Base-by-base conservation (phyloP, 805 yeast genomes). In the Yarrowia sp. region DNA sequence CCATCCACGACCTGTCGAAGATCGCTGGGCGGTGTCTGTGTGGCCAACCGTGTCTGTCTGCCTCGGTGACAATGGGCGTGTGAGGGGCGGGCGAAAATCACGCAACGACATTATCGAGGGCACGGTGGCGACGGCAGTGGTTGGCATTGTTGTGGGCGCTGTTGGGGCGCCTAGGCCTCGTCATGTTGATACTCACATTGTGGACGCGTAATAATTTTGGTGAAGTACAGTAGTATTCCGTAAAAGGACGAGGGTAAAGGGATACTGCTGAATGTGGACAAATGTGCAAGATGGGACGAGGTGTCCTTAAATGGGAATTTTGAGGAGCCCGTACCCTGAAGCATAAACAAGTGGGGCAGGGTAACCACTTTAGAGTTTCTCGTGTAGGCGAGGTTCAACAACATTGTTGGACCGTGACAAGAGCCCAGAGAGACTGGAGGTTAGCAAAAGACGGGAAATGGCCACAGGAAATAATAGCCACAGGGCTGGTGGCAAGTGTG, bases 181-280 rank as follows among this genome's bases (percentile, higher is more conserved):
- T 48, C 41, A 22, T 33, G 58, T 51, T 38, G 46, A 26, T 54
- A 54, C 61, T 54, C 61, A 54, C 61, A 54, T 54, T 51, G 58
- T 33, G 58, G 61, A 38, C 61, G 61, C 61, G 61, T 54, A 51
- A 51, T 51, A 51, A 51, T 51, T 51, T 51, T 51, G 40, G 58
- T 51, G 58, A 51, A 51, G 58, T 54, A 36, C 61, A 36, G 61
- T 54, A 54, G 46, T 54, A 38, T 54, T 54, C 61, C 61, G 46
- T 54, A 54, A 54, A 54, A 54, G 61, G 61, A 54, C 46, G 61
- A 54, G 61, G 61, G 61, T 38, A 38, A 54, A 54, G 61, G 61
- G 61, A 54, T 36, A 54, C 61, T 54, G 61, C 61, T 54, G 61
- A 54, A 54, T 54, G 61, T 54, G 61, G 61, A 36, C 44, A 54